Evolutionary conservation across 2,329 filamentous ascomycete genomes (phyloP).

Genomic region (Elsinoe arachidis): DNA sequence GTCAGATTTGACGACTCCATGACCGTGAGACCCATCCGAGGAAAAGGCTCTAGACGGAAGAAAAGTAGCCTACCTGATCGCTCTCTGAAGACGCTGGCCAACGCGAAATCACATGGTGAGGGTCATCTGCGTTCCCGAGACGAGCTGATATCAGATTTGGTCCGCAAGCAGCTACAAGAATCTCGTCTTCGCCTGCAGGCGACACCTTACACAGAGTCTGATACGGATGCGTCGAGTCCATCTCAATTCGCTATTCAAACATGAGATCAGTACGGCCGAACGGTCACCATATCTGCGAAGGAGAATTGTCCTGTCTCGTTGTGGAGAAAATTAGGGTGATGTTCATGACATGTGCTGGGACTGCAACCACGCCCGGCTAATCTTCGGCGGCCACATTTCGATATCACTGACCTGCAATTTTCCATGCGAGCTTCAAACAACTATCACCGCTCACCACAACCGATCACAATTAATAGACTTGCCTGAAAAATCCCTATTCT

Average conservation of each 20-base stretch:
- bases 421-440: background rate
- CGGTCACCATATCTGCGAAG: no score
- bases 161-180: background rate
- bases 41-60: background rate
- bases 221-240: background rate
- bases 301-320: no score
- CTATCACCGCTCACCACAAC: constrained; percentile 7
- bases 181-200: background rate
- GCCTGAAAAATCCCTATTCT: constrained; percentile 20
- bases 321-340: no score
- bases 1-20: constrained; percentile 7
- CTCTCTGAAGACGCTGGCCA: background rate
- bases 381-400: background rate
- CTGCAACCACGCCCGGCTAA: background rate
- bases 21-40: constrained; percentile 8
- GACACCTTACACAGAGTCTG: background rate
- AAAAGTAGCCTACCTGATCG: background rate
- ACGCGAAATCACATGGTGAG: constrained; percentile 1
- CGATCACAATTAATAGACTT: constrained; percentile 13
- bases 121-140: background rate
- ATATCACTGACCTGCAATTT: background rate
- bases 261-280: no score
- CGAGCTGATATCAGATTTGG: background rate
- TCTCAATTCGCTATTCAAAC: background rate
- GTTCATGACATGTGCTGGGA: background rate